These are phyloP conservation scores for Harrya chromipes DNA, from an alignment of 768 basidiomycete species.

Conservation along the genomic window DNA sequence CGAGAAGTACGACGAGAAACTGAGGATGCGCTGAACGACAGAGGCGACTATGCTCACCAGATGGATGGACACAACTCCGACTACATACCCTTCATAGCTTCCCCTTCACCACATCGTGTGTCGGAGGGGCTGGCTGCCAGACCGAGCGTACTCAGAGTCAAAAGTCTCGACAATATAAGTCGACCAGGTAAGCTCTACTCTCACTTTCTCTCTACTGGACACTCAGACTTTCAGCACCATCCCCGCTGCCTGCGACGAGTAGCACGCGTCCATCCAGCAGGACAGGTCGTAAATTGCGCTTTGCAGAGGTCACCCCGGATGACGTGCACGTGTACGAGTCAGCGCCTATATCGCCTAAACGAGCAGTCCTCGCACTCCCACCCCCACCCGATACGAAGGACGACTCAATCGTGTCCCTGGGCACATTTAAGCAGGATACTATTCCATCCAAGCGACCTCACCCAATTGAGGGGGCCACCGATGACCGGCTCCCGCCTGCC, in stretches of 20 bases:
- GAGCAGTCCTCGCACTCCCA: conserved; percentile 53
- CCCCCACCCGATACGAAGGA: conserved; percentile 30
- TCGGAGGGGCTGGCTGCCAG: conserved; percentile 13
- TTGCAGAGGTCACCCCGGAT: conserved; percentile 69
- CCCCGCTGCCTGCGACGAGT: conserved; percentile 42
- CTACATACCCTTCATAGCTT: background rate
- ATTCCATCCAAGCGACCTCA: conserved; percentile 12
- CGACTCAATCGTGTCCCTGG: conserved; percentile 32
- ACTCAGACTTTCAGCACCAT: conserved; percentile 31
- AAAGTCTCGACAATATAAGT: conserved; percentile 29
- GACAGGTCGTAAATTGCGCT: conserved; percentile 57
- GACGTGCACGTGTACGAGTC: conserved; percentile 85
- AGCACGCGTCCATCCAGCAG: conserved; percentile 60
- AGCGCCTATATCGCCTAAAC: conserved; percentile 72
- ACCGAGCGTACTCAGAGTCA: conserved; percentile 28
- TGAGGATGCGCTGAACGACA: background rate
- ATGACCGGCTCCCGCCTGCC: background rate
- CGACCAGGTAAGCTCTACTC: conserved; percentile 13
- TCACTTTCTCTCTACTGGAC: background rate
- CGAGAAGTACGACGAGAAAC: background rate
- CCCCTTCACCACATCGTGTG: conserved; percentile 11
- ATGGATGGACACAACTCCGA: background rate
- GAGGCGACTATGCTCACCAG: background rate
- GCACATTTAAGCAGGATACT: conserved; percentile 35
- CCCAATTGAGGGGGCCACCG: background rate